phyloP scores from a whole-genome alignment of 75 land plant species.

The Chamaecyparis obtusa region DNA sequence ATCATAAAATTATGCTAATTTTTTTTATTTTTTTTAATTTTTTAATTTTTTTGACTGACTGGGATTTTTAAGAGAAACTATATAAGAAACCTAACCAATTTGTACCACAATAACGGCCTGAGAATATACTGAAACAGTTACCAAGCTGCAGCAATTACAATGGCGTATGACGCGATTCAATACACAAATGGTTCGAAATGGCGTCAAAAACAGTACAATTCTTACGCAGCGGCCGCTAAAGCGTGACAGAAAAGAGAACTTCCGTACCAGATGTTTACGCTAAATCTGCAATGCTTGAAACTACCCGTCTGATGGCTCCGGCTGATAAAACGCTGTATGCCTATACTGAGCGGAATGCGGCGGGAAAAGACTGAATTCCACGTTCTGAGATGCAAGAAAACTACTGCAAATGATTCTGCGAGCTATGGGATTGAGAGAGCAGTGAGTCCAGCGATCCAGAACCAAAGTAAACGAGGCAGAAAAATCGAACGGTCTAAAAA shows the following conservation, averaged over 20 bases:
- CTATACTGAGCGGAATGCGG: neutral
- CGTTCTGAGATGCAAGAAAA: neutral
- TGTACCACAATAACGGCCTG: neutral
- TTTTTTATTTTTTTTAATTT: neutral
- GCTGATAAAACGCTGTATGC: neutral
- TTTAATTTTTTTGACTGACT: neutral
- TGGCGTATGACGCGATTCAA: neutral
- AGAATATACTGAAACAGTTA: neutral
- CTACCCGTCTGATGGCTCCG: neutral
- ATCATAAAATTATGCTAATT: neutral
- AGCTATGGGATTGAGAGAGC: neutral
- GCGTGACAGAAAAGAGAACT: neutral
- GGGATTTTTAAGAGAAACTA: neutral
- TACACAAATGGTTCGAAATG: neutral
- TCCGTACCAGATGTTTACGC: neutral
- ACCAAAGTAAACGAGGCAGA: neutral
- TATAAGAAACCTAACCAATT: neutral
- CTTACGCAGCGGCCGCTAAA: neutral
- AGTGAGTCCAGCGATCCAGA: neutral
- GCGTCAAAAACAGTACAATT: neutral
- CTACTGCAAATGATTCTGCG: neutral
- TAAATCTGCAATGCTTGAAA: neutral
- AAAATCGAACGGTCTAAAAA: neutral
- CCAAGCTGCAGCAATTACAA: neutral
- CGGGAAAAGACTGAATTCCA: neutral